Base-by-base conservation (phyloP, 306 rosid species). In the Ziziphus jujuba region DNA sequence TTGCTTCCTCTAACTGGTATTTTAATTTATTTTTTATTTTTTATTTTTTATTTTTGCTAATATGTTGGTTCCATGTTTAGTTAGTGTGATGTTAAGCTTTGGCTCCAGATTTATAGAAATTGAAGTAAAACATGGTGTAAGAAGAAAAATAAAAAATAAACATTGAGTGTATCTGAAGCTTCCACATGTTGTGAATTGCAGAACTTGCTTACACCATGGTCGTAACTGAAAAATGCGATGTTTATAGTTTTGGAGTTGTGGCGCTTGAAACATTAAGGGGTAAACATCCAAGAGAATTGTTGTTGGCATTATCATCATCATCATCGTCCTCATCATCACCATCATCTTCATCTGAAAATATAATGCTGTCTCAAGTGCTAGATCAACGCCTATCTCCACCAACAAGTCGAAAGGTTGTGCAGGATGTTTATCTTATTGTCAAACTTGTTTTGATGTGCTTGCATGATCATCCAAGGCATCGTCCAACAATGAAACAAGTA, bases 201-300 rank as follows among this genome's bases (percentile, higher is more conserved):
- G 73, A 69, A 57, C 48, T 69, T 1, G 58, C 65, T 9, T 20
- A 6, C 22, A 69, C 73, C 21, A 43, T 48, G 47, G 15, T 4
- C 0, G 56, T 58, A 28, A 69, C 73, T 8, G 34, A 69, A 31
- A 69, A 69, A 57, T 57, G 65, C 34, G 73, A 69, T 48, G 74
- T 59, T 2, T 70, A 70, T 35, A 20, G 74, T 6, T 70, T 70
- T 59, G 74, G 74, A 59, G 74, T 70, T 38, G 74, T 70, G 50
- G 59, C 74, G 22, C 62, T 70, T n/a, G 74, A 70, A 49, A 49
- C 36, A 70, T 19, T 70, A 61, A 70, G 59, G 60, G 74, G 74
- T 7, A 70, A 36, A n/a, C 66, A 59, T 36, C 74, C 66, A 2
- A 28, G 25, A 70, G 74, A 70, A 49, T 34, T 70, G 0, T 4